Percentiles rank a stretch among this genome's conserved stretches.
phyloP scores from a whole-genome alignment of 805 yeast genomes.

The Metschnikowia dekortorum region DNA sequence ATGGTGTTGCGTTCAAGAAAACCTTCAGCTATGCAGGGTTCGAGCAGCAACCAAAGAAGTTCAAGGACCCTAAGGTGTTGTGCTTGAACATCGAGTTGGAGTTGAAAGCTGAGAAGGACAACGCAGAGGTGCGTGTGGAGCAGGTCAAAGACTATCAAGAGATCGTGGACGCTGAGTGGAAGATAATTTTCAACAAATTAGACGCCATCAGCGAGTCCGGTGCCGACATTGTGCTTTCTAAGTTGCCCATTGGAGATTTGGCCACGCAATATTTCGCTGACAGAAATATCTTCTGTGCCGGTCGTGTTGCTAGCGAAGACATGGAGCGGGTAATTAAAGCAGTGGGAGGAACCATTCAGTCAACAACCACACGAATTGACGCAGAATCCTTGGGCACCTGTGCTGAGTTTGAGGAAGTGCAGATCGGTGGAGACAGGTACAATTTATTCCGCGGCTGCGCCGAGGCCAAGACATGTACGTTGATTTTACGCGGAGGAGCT shows the following conservation, averaged over 20 bases:
- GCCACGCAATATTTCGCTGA: conserved; percentile 99
- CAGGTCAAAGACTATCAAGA: conserved; percentile 92
- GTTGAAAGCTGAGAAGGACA: conserved; percentile 96
- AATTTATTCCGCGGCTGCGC: conserved; percentile 93
- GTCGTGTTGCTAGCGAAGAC: conserved; percentile 85
- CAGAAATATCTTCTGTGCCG: conserved; percentile 94
- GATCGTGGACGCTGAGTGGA: conserved; percentile 99
- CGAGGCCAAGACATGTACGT: conserved; percentile 86
- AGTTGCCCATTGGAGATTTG: conserved; percentile 94
- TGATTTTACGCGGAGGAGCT: conserved; percentile 94
- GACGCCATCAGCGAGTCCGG: conserved; percentile 80
- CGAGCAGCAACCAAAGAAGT: conserved; percentile 94
- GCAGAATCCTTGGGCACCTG: conserved; percentile 51
- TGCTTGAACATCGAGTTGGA: conserved; percentile 90
- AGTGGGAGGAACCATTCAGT: conserved; percentile 86
- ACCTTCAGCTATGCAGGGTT: conserved; percentile 98
- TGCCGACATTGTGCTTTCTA: conserved; percentile 88
- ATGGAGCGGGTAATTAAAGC: conserved; percentile 90
- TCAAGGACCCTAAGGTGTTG: conserved; percentile 74
- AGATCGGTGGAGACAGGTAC: conserved; percentile 93
- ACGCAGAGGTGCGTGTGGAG: conserved; percentile 95
- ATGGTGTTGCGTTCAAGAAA: conserved; percentile 96
- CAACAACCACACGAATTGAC: conserved; percentile 65
- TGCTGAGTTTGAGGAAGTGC: conserved; percentile 81
- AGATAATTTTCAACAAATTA: conserved; percentile 80